phyloP scores from a whole-genome alignment of 139 green algal genomes.

The Chlamydomonas applanata region DNA sequence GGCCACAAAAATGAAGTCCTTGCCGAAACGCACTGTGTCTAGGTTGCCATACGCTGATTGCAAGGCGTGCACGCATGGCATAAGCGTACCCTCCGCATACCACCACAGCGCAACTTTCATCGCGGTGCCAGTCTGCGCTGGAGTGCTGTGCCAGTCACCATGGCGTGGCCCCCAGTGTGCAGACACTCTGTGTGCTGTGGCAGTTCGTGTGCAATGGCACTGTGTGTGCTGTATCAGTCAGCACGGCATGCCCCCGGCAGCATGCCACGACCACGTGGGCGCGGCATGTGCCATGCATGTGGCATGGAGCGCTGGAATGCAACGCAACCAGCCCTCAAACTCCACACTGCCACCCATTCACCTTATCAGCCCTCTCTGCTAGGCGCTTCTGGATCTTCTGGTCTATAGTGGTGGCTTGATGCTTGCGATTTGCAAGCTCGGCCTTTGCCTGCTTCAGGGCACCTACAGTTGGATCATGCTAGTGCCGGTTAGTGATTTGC shows the following conservation, averaged over 20 bases:
- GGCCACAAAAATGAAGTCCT: not conserved
- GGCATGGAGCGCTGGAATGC: not conserved
- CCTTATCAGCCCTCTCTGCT: not conserved
- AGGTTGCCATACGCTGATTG: not conserved
- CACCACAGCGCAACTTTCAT: no score
- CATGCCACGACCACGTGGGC: no score
- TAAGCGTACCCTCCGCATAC: no score
- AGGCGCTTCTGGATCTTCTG: slow-evolving; percentile 56
- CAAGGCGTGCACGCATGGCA: not conserved
- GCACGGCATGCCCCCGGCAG: no score
- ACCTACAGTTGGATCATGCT: slow-evolving; percentile 23
- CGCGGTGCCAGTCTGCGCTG: no score
- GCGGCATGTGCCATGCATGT: not conserved
- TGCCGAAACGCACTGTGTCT: not conserved
- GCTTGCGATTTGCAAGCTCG: slow-evolving; percentile 13
- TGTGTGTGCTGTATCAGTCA: no score
- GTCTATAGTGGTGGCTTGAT: slow-evolving; percentile 61
- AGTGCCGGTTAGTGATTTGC: not conserved
- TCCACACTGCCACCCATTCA: not conserved
- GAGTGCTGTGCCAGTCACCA: no score
- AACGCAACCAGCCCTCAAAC: not conserved
- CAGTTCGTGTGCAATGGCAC: no score
- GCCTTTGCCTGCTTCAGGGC: slow-evolving; percentile 55
- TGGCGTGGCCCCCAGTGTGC: no score
- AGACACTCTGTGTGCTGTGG: no score